Conservation (phyloP, 257 asterid species). For the Catharanthus roseus region DNA sequence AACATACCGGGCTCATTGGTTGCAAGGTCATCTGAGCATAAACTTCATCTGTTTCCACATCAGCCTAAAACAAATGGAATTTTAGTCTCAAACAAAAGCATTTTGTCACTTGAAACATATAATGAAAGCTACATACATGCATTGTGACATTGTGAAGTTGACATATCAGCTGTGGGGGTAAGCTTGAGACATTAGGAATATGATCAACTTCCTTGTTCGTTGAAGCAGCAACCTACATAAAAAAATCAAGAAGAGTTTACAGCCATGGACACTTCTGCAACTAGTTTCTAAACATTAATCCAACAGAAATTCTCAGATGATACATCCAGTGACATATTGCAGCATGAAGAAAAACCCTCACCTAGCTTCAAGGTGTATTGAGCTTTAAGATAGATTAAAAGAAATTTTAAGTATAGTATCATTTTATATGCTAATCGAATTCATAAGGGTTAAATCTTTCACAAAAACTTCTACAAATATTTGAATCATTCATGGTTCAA, state of each 20-base stretch:
- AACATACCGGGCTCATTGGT: slow-evolving; percentile 61
- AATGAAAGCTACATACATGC: slow-evolving; percentile 40
- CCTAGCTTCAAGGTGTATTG: background rate
- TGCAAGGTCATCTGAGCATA: slow-evolving; percentile 87
- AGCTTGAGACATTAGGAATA: slow-evolving; percentile 59
- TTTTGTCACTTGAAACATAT: background rate
- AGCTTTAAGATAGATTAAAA: background rate
- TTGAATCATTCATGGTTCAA: background rate
- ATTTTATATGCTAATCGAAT: background rate
- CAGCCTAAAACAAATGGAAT: slow-evolving; percentile 47
- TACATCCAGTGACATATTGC: background rate
- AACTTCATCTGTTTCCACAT: slow-evolving; percentile 71
- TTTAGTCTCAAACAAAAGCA: slow-evolving; percentile 16
- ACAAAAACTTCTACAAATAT: background rate
- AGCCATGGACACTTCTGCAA: background rate
- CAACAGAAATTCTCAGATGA: background rate
- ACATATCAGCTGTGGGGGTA: slow-evolving; percentile 66
- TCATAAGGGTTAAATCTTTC: background rate
- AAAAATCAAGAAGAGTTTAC: background rate
- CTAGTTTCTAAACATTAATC: background rate
- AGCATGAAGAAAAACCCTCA: background rate
- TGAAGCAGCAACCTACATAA: slow-evolving; percentile 57
- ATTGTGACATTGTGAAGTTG: slow-evolving; percentile 72
- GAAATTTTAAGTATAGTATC: background rate
- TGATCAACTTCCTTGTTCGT: slow-evolving; percentile 72